These are phyloP conservation scores for Adiantum capillusveneris DNA, from an alignment of 75 land plant species.

Conservation along the genomic window DNA sequence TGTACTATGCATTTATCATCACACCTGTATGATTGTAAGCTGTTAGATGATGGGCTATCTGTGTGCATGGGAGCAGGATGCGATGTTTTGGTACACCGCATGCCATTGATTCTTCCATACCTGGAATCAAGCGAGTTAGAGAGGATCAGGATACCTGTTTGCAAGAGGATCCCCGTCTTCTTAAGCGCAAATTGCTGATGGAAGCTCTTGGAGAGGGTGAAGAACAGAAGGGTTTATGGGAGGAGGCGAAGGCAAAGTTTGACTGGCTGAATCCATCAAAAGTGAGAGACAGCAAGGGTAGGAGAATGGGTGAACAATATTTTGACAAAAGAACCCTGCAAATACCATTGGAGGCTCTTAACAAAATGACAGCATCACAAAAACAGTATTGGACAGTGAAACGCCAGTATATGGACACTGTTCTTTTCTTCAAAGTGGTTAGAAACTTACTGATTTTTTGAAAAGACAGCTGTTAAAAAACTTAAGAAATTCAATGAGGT, in stretches of 20 bases:
- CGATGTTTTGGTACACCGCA: background rate
- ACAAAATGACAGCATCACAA: slow-evolving; percentile 88
- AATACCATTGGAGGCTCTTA: slow-evolving; percentile 66
- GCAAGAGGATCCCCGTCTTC: slow-evolving; percentile 12
- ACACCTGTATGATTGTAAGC: no score
- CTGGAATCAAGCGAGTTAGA: slow-evolving; percentile 63
- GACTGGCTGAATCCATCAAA: slow-evolving; percentile 69
- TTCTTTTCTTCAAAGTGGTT: slow-evolving; percentile 97
- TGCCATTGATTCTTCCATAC: slow-evolving; percentile 23
- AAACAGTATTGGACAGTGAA: slow-evolving; percentile 86
- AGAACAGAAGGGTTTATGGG: slow-evolving; percentile 27
- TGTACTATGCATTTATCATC: no score
- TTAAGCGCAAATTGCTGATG: slow-evolving; percentile 47
- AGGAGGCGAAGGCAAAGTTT: slow-evolving; percentile 55
- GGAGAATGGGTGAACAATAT: slow-evolving; percentile 59
- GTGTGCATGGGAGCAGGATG: background rate
- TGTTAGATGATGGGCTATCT: no score
- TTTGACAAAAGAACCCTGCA: slow-evolving; percentile 80
- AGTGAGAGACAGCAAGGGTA: slow-evolving; percentile 60
- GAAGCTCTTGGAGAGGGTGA: slow-evolving; percentile 27
- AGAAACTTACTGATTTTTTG: slow-evolving; percentile 3
- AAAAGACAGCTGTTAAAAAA: no score
- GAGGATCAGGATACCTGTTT: slow-evolving; percentile 24
- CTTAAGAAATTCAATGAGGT: no score
- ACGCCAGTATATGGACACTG: slow-evolving; percentile 84